Conservation (phyloP, 305 asterid species). For the Rubia tinctorum region DNA sequence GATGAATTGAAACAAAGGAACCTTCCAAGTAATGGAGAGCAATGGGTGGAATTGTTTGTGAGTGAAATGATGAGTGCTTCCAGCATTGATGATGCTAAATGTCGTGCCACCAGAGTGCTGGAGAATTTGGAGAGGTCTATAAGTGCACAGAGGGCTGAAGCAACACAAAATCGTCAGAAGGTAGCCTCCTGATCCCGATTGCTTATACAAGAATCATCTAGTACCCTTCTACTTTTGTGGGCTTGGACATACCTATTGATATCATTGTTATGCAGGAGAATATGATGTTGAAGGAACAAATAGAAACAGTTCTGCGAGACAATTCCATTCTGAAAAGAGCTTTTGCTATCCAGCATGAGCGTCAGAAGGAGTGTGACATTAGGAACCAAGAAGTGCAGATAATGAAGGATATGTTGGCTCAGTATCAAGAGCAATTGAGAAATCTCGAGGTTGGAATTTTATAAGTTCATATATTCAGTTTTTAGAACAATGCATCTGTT, state of each 20-base stretch:
- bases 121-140: conserved; percentile 75
- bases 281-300: conserved; percentile 65
- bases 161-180: conserved; percentile 50
- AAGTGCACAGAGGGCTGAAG: conserved; percentile 39
- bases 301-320: conserved; percentile 49
- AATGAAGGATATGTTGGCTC: conserved; percentile 65
- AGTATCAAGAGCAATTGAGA: conserved; percentile 74
- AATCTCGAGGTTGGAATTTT: conserved; percentile 63
- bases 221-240: neutral
- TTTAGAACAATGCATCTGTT: neutral
- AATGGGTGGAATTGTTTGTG: conserved; percentile 76
- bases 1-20: conserved; percentile 36
- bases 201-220: neutral
- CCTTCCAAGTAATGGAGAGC: conserved; percentile 57
- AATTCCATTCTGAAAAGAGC: conserved; percentile 79
- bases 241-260: neutral
- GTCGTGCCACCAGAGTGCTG: conserved; percentile 52
- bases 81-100: conserved; percentile 73
- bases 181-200: conserved; percentile 23
- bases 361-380: conserved; percentile 81
- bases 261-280: conserved; percentile 48
- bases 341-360: conserved; percentile 84
- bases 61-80: conserved; percentile 61
- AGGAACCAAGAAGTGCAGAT: conserved; percentile 65
- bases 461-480: neutral